These are phyloP conservation scores for Omphalea diandra DNA, from an alignment of 441 rosid genomes.

Conservation along the genomic window DNA sequence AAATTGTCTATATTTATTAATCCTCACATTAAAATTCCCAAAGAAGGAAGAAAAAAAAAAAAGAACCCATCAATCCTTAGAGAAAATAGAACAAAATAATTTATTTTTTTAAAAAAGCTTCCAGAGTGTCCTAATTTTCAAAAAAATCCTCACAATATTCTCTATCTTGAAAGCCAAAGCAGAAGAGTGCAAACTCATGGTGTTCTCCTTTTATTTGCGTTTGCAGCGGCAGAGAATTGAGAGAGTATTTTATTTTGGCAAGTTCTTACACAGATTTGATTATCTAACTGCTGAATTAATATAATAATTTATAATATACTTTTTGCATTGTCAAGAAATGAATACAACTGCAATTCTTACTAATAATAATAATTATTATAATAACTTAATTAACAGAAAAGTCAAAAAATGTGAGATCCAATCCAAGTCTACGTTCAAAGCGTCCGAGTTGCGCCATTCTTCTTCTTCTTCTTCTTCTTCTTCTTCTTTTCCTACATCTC, in stretches of 20 bases:
- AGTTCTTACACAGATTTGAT: background rate
- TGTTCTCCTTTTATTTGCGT: background rate
- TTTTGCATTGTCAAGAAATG: background rate
- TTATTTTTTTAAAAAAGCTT: background rate
- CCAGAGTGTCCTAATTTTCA: background rate
- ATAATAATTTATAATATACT: no score
- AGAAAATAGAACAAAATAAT: no score
- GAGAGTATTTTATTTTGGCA: slow-evolving; percentile 1
- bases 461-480: background rate
- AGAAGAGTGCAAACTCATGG: background rate
- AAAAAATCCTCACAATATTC: no score
- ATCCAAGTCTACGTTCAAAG: slow-evolving; percentile 26
- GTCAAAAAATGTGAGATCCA: slow-evolving; percentile 18
- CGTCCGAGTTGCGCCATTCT: slow-evolving; percentile 13
- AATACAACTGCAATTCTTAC: no score
- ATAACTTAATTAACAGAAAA: slow-evolving; percentile 2
- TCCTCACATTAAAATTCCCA: background rate
- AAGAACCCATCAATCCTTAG: no score
- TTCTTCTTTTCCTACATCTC: background rate
- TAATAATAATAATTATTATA: background rate
- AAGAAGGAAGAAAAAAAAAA: background rate
- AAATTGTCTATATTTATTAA: background rate
- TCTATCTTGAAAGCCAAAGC: background rate
- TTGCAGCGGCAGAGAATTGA: background rate
- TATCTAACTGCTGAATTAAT: no score